Conservation (phyloP, 2,329 filamentous ascomycete species). For the Penicillium digitatum region DNA sequence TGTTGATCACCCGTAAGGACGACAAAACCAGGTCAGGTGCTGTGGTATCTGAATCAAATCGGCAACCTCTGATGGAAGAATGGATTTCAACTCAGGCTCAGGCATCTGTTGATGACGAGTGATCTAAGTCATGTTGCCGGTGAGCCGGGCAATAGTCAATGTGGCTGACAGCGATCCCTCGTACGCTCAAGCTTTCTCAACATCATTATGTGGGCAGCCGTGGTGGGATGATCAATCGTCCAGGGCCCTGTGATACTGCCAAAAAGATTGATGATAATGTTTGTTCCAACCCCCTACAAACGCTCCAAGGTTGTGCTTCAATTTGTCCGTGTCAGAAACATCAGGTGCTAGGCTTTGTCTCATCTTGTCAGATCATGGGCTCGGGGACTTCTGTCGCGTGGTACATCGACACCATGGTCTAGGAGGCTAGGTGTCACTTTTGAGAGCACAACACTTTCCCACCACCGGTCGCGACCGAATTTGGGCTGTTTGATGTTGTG, state of each 20-base stretch:
- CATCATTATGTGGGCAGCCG: constrained; percentile 4
- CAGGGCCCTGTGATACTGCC: constrained; percentile 9
- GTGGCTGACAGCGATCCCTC: constrained; percentile 3
- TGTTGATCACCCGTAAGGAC: constrained; percentile 74
- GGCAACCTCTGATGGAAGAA: constrained; percentile 72
- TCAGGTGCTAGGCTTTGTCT: background rate
- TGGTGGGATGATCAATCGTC: constrained; percentile 12
- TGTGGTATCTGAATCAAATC: constrained; percentile 37
- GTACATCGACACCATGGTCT: background rate
- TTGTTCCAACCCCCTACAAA: constrained; percentile 1
- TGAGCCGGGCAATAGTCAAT: background rate
- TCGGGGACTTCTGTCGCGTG: background rate
- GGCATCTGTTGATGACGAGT: constrained; percentile 39
- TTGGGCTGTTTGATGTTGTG: constrained; percentile 6
- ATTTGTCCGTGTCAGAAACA: background rate
- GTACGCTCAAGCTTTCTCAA: constrained; percentile 8
- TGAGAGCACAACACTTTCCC: background rate
- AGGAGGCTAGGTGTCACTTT: background rate
- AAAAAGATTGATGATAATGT: constrained; percentile 13
- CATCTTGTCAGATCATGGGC: background rate
- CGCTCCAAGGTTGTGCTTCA: background rate
- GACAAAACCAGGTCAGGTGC: constrained; percentile 40
- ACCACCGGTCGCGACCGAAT: constrained; percentile 9
- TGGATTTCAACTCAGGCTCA: constrained; percentile 75
- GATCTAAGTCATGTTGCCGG: constrained; percentile 5